phyloP scores from a whole-genome alignment of 116 monocot species.

The Iris pallida region DNA sequence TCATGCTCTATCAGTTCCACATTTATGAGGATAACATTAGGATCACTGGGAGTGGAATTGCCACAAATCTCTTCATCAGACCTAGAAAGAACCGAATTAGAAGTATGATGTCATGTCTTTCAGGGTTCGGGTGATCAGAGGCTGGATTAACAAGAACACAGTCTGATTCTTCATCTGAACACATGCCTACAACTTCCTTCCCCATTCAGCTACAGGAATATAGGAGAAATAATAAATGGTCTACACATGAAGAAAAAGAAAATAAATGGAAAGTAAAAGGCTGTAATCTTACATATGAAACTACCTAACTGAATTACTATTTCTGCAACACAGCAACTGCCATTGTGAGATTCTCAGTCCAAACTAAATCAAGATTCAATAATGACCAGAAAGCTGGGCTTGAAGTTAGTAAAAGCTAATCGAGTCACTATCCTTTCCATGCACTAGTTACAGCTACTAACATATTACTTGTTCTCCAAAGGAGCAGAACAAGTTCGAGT shows the following conservation, averaged over 20 bases:
- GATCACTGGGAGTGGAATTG: slow-evolving; percentile 6
- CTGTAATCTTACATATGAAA: too few species aligned
- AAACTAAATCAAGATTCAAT: too few species aligned
- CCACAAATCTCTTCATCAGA: slow-evolving; percentile 10
- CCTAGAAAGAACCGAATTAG: slow-evolving; percentile 7
- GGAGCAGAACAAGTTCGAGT: background rate
- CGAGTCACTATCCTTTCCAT: background rate
- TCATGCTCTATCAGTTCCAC: slow-evolving; percentile 11
- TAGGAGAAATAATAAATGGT: background rate
- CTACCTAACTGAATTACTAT: too few species aligned
- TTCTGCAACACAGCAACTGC: too few species aligned
- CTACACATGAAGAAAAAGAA: background rate
- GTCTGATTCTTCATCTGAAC: slow-evolving; percentile 25
- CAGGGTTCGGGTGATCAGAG: slow-evolving; percentile 2
- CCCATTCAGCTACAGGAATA: slow-evolving; percentile 25
- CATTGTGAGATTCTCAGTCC: too few species aligned
- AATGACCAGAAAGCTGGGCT: too few species aligned
- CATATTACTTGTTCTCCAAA: background rate
- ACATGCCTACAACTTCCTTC: slow-evolving; percentile 21
- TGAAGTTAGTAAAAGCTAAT: too few species aligned
- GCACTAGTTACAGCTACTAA: background rate
- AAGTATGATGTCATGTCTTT: slow-evolving; percentile 2
- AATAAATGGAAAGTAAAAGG: too few species aligned
- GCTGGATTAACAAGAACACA: slow-evolving; percentile 12
- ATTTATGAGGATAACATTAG: slow-evolving; percentile 8